These are phyloP conservation scores for Daldinia caldariorum DNA, from an alignment of 495 filamentous ascomycete genomes.

Conservation along the genomic window DNA sequence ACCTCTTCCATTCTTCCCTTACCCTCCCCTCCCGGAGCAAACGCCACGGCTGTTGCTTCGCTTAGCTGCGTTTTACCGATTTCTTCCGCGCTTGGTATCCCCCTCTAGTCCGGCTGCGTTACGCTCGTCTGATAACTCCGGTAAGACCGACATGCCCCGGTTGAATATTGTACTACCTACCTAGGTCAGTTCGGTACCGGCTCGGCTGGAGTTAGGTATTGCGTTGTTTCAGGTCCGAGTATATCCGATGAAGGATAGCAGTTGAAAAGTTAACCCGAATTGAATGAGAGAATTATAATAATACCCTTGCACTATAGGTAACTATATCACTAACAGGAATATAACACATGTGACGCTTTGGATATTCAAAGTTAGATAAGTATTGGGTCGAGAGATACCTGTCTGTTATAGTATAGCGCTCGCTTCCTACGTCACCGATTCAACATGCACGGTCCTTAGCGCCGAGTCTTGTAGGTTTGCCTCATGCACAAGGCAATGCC, in stretches of 20 bases:
- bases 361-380: no score
- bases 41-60: neutral
- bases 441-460: neutral
- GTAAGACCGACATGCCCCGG: conserved; percentile 5
- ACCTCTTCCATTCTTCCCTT: no score
- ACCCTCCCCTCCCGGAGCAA: neutral
- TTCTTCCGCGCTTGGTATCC: neutral
- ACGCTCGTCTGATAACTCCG: neutral
- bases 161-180: neutral
- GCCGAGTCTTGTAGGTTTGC: neutral
- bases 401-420: no score
- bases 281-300: neutral
- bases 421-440: neutral
- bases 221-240: neutral
- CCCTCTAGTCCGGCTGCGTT: neutral
- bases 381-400: neutral
- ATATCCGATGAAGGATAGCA: neutral
- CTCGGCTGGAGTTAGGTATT: neutral
- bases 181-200: no score
- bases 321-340: no score
- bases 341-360: no score
- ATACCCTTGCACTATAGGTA: neutral
- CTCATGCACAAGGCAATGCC: neutral
- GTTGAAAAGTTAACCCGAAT: no score
- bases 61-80: neutral